A percentile compares a stretch with the other conserved stretches of the same genome.
Conservation (phyloP, 176 grass and related monocot genomes). For the barley (Hordeum vulgare) region DNA sequence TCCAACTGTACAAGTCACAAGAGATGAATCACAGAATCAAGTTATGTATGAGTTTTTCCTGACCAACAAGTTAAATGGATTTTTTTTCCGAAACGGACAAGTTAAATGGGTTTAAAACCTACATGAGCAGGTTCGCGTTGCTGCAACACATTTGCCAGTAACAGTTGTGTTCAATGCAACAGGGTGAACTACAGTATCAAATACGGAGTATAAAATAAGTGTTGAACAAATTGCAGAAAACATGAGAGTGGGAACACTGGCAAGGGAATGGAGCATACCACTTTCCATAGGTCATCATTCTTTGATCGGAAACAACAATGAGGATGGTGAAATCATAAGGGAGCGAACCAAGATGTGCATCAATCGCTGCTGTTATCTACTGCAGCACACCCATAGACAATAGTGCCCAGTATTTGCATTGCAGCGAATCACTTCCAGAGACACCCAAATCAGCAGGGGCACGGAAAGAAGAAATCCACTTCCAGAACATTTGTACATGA, state of each 20-base stretch:
- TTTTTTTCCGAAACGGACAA: background rate
- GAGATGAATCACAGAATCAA: background rate
- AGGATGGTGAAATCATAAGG: background rate
- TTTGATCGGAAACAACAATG: background rate
- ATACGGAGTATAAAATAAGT: background rate
- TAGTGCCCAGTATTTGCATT: background rate
- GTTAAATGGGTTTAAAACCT: background rate
- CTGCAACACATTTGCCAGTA: background rate
- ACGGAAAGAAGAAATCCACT: slow-evolving; percentile 13
- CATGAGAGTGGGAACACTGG: slow-evolving; percentile 1
- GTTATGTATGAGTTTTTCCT: background rate
- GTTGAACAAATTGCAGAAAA: background rate
- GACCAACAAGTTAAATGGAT: no score
- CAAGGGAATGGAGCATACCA: background rate
- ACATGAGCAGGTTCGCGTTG: background rate
- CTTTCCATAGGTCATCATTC: background rate
- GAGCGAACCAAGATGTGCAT: background rate
- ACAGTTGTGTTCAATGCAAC: background rate
- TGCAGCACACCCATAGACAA: background rate
- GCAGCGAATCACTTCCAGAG: background rate
- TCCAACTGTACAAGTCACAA: background rate
- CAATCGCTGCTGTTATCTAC: background rate
- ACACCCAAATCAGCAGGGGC: background rate
- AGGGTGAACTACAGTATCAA: background rate
- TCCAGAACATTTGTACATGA: slow-evolving; percentile 7